Evolutionary conservation across 164 flowering plant genomes (phyloP).

Genomic region (Stephania cephalantha): DNA sequence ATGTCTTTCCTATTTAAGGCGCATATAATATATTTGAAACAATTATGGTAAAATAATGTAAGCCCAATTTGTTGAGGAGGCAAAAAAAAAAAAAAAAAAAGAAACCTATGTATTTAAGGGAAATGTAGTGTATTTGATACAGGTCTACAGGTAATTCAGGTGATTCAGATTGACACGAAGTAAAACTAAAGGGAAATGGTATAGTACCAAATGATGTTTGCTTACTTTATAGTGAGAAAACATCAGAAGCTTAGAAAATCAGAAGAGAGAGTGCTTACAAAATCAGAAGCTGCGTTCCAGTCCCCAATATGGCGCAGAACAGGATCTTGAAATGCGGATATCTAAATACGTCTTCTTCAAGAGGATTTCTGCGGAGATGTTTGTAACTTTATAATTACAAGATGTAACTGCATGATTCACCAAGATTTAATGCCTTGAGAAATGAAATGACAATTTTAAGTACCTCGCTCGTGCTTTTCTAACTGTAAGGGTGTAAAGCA

Average conservation of each 20-base stretch:
- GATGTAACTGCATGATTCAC: not conserved
- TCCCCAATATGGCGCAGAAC: conserved; percentile 64
- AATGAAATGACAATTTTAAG: not conserved
- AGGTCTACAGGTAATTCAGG: too few species aligned
- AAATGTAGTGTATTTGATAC: not conserved
- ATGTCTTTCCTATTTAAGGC: not conserved
- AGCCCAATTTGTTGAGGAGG: not conserved
- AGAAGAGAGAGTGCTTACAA: conserved; percentile 37
- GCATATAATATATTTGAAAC: too few species aligned
- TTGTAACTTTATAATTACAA: conserved; percentile 6
- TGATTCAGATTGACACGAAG: too few species aligned
- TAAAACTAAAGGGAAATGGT: too few species aligned
- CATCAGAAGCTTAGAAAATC: too few species aligned
- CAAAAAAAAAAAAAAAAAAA: not conserved
- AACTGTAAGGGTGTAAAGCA: conserved; percentile 47
- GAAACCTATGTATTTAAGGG: not conserved
- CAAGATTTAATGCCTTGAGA: not conserved
- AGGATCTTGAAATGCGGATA: conserved; percentile 43
- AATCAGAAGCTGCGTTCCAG: conserved; percentile 60
- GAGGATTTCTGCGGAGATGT: conserved; percentile 45
- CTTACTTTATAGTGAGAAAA: too few species aligned
- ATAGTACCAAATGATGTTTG: too few species aligned
- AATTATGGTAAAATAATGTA: not conserved
- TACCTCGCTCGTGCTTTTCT: conserved; percentile 52
- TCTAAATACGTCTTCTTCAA: conserved; percentile 68